These are phyloP conservation scores for Sphagnum fallax DNA, from an alignment of 228 moss, liverwort and hornwort species.

Conservation along the genomic window DNA sequence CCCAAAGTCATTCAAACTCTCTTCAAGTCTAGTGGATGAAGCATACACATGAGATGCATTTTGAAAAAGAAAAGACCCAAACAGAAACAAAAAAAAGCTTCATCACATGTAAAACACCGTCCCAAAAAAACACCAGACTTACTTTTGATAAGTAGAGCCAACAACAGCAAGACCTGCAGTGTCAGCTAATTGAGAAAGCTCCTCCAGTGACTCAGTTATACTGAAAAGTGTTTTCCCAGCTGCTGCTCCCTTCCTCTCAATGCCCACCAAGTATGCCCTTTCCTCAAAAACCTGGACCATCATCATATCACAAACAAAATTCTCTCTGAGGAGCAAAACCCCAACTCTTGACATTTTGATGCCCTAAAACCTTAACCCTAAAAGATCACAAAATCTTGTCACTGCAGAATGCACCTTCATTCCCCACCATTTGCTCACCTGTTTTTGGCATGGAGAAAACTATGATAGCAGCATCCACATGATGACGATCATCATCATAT, in stretches of 20 bases:
- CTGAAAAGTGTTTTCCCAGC: conserved; percentile 57
- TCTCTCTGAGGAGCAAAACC: not conserved
- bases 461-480: not conserved
- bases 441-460: not conserved
- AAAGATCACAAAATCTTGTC: not conserved
- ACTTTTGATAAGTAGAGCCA: conserved; percentile 97
- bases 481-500: not conserved
- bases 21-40: too few relatives aligned
- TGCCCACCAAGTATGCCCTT: conserved; percentile 85
- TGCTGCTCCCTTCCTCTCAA: conserved; percentile 81
- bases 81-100: too few relatives aligned
- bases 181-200: conserved; percentile 89
- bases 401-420: not conserved
- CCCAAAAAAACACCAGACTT: conserved; percentile 5
- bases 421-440: not conserved
- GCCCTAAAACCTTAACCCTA: not conserved
- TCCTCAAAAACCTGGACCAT: conserved; percentile 68
- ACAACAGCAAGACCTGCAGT: conserved; percentile 92
- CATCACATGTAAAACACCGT: too few relatives aligned
- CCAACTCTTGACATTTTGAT: not conserved
- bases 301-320: not conserved
- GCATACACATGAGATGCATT: too few relatives aligned
- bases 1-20: too few relatives aligned
- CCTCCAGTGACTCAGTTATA: conserved; percentile 76
- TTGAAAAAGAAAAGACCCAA: too few relatives aligned